These are phyloP conservation scores for Coprinopsis sp. DNA, from an alignment of 768 basidiomycete species.

Conservation along the genomic window DNA sequence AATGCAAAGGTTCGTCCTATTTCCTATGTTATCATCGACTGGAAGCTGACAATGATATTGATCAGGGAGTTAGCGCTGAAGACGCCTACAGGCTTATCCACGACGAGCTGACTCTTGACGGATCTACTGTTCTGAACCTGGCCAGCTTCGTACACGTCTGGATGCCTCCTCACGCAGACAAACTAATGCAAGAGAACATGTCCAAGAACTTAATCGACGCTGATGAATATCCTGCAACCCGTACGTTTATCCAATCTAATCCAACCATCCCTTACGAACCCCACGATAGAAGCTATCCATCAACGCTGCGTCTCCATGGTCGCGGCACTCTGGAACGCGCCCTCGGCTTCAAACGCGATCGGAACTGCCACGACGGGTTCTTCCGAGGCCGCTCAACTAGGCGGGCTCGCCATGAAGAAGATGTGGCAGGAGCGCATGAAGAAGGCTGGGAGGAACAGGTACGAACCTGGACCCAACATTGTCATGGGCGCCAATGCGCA, in stretches of 20 bases:
- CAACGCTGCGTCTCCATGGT: constrained; percentile 49
- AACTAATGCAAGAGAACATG: constrained; percentile 58
- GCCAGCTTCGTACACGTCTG: constrained; percentile 62
- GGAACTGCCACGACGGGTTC: constrained; percentile 72
- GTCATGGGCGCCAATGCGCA: constrained; percentile 71
- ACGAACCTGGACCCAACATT: constrained; percentile 72
- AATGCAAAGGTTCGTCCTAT: too few relatives aligned
- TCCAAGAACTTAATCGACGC: constrained; percentile 59
- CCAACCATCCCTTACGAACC: background rate
- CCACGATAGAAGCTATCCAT: constrained; percentile 42
- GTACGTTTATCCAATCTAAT: constrained; percentile 25
- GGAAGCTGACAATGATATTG: background rate
- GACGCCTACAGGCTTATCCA: constrained; percentile 52
- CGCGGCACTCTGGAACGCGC: constrained; percentile 67
- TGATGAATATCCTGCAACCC: constrained; percentile 69
- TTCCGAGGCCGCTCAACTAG: constrained; percentile 68
- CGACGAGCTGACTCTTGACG: constrained; percentile 57
- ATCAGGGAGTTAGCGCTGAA: constrained; percentile 52
- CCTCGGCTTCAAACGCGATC: constrained; percentile 54
- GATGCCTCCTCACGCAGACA: constrained; percentile 52
- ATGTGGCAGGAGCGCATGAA: constrained; percentile 67
- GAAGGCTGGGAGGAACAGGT: constrained; percentile 62
- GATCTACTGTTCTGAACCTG: constrained; percentile 57
- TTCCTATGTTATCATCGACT: too few relatives aligned
- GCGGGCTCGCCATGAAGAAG: constrained; percentile 73